Evolutionary conservation across 2,329 filamentous ascomycete species (phyloP).

Genomic region (Trichoderma simmonsii): DNA sequence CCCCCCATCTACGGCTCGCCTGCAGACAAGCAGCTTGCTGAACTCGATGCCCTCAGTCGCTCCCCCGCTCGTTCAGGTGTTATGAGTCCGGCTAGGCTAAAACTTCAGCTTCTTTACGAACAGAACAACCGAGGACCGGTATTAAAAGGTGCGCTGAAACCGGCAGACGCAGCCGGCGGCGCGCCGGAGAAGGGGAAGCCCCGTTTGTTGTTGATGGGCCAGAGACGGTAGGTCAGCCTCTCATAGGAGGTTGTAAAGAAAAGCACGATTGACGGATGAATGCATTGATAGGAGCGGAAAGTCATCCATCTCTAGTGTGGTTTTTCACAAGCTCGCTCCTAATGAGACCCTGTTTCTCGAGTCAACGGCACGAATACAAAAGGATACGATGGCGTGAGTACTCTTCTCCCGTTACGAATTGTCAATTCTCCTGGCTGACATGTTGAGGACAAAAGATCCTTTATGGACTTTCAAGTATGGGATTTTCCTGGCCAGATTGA

Average conservation of each 20-base stretch:
- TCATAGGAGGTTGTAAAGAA: background rate
- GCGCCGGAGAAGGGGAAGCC: slow-evolving; percentile 66
- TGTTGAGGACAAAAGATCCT: slow-evolving; percentile 60
- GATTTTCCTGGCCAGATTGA: slow-evolving; percentile 95
- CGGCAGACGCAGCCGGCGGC: slow-evolving; percentile 43
- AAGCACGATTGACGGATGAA: background rate
- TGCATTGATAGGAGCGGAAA: slow-evolving; percentile 74
- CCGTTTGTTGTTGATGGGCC: slow-evolving; percentile 87
- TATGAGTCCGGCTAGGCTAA: slow-evolving; percentile 59
- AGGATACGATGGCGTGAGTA: slow-evolving; percentile 88
- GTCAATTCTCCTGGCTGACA: slow-evolving; percentile 4
- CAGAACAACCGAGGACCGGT: slow-evolving; percentile 56
- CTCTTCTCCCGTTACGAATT: background rate
- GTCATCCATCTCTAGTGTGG: slow-evolving; percentile 96
- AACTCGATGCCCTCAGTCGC: slow-evolving; percentile 28
- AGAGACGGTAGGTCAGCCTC: slow-evolving; percentile 67
- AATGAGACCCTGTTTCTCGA: slow-evolving; percentile 95
- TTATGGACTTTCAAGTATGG: slow-evolving; percentile 99
- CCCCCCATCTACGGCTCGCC: slow-evolving; percentile 30
- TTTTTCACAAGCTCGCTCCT: slow-evolving; percentile 97
- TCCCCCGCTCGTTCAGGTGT: slow-evolving; percentile 32
- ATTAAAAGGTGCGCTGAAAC: slow-evolving; percentile 47
- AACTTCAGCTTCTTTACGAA: slow-evolving; percentile 59
- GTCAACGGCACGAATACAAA: slow-evolving; percentile 90
- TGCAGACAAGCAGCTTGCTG: slow-evolving; percentile 26